Conservation (phyloP, 768 basidiomycete species). For the Trametes villosa region DNA sequence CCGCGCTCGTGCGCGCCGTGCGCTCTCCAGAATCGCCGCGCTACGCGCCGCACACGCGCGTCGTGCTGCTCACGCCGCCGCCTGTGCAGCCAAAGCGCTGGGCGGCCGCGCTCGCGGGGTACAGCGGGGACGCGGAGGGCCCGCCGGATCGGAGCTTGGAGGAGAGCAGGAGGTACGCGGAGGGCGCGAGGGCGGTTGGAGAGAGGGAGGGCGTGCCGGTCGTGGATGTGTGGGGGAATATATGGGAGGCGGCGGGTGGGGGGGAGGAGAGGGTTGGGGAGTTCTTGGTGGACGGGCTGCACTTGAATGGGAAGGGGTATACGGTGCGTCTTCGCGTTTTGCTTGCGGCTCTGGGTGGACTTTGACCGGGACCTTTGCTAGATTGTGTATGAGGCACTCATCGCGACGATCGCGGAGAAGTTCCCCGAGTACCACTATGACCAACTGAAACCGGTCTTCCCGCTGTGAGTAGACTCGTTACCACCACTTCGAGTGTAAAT, state of each 20-base stretch:
- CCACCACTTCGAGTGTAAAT: too few relatives aligned
- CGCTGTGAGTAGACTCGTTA: slow-evolving; percentile 49
- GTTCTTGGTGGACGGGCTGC: slow-evolving; percentile 77
- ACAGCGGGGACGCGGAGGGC: slow-evolving; percentile 44
- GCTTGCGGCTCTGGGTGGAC: not conserved
- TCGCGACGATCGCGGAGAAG: slow-evolving; percentile 55
- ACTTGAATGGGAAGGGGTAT: slow-evolving; percentile 78
- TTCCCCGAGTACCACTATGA: slow-evolving; percentile 76
- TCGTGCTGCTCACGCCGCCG: slow-evolving; percentile 87
- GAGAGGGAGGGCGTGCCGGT: slow-evolving; percentile 56
- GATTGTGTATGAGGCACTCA: slow-evolving; percentile 71
- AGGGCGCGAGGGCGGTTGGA: slow-evolving; percentile 69
- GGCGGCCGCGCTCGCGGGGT: slow-evolving; percentile 46
- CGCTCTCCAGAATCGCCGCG: slow-evolving; percentile 62
- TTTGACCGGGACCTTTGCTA: slow-evolving; percentile 31
- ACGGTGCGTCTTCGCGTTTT: slow-evolving; percentile 47
- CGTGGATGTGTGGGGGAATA: slow-evolving; percentile 72
- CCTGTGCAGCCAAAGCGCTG: slow-evolving; percentile 74
- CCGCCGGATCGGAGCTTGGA: slow-evolving; percentile 64
- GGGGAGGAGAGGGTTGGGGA: slow-evolving; percentile 53
- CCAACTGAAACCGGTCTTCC: slow-evolving; percentile 59
- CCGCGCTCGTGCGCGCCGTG: slow-evolving; percentile 62
- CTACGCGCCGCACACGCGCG: slow-evolving; percentile 73
- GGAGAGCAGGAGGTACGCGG: slow-evolving; percentile 69
- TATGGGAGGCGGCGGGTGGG: slow-evolving; percentile 74